Base-by-base conservation (phyloP, 805 yeast species). In the Wilhelminamyces savonicus region DNA sequence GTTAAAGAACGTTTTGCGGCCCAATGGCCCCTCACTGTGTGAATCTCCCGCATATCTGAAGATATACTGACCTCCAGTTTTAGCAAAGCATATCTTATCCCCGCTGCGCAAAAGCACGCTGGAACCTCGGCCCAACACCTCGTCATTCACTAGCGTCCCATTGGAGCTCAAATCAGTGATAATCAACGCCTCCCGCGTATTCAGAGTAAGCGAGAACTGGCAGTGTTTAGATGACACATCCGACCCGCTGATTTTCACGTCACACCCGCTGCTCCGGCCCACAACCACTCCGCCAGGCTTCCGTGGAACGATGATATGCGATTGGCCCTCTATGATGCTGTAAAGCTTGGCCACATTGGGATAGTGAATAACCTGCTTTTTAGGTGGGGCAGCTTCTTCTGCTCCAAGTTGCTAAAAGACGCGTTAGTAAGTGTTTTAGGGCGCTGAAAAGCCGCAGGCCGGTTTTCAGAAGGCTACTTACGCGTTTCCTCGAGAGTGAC, bases 191-290 rank as follows among this genome's bases (percentile, higher is more conserved):
- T 48, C 72, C 37, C 38, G 40, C 13, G 59, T 61, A 49, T 31
- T 59, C 46, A 30, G 36, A 6, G 73, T 56, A 4, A 70, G 52
- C 3, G 67, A 51, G 7, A 81, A 49, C 31, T 67, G 68, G 41
- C 84, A 76, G 46, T 82, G 90, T 18, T 62, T 59, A 0, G 84
- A 74, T 0, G 87, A 80, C 7, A 80, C 75, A 42, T 81, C 87
- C 1, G 59, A 53, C 7, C 76, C 78, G n/a, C 43, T 35, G 3
- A 82, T 51, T 4, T 59, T 54, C 10, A 78, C 50, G 38, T 78
- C 83, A 49, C 83, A 76, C 8, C 71, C 56, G 28, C 77, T 63
- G 44, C 81, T 74, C 34, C 84, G 60, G 1, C 84, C 84, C 4
- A 74, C 52, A 0, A 54, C 38, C 1, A 58, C 46, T 4, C 52